These are phyloP conservation scores for Suillus placidus DNA, from an alignment of 768 basidiomycete species.

Conservation along the genomic window DNA sequence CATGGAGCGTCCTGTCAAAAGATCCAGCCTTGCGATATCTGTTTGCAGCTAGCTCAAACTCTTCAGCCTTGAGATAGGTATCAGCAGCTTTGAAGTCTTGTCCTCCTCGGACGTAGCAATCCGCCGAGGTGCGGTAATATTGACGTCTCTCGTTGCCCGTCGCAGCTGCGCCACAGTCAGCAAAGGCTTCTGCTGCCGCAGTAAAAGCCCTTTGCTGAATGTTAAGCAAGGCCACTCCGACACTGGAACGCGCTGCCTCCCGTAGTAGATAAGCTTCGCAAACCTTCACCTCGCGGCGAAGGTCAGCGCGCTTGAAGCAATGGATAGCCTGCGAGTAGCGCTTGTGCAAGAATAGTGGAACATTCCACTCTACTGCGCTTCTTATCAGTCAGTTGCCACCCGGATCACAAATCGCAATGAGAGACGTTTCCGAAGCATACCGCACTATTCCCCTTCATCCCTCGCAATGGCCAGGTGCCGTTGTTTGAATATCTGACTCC, in stretches of 20 bases:
- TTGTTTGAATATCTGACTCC: too few species aligned
- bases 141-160: slow-evolving; percentile 31
- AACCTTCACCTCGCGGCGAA: slow-evolving; percentile 46
- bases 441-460: slow-evolving; percentile 27
- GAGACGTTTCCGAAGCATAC: slow-evolving; percentile 40
- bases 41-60: slow-evolving; percentile 47
- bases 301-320: slow-evolving; percentile 52
- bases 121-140: slow-evolving; percentile 48
- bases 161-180: slow-evolving; percentile 40
- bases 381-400: slow-evolving; percentile 31
- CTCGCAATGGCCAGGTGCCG: too few species aligned
- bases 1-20: slow-evolving; percentile 55
- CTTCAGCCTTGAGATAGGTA: slow-evolving; percentile 43
- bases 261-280: slow-evolving; percentile 58
- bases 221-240: slow-evolving; percentile 28
- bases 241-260: slow-evolving; percentile 45
- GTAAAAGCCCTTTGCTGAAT: slow-evolving; percentile 42
- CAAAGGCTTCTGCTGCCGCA: slow-evolving; percentile 53
- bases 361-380: slow-evolving; percentile 36
- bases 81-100: slow-evolving; percentile 47
- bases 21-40: slow-evolving; percentile 49
- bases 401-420: slow-evolving; percentile 31
- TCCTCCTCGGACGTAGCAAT: slow-evolving; percentile 47
- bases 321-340: slow-evolving; percentile 51
- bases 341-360: slow-evolving; percentile 44